Evolutionary conservation across 2,329 filamentous ascomycete species (phyloP).

Genomic region (Aureobasidium sp.): DNA sequence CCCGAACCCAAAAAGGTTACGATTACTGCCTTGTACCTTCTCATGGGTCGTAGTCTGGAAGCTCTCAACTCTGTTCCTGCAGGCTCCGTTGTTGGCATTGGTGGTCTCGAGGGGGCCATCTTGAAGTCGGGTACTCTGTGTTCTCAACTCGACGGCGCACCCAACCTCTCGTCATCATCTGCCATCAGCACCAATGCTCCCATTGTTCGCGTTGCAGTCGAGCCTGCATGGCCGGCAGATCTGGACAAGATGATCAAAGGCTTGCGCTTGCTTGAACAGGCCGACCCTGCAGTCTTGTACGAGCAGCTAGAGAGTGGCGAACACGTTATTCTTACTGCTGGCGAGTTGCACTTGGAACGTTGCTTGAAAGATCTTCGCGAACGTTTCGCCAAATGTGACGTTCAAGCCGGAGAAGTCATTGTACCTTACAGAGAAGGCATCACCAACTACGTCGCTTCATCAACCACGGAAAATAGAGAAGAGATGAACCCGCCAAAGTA

Average conservation of each 20-base stretch:
- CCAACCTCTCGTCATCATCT: slow-evolving; percentile 82
- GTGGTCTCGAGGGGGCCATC: slow-evolving; percentile 84
- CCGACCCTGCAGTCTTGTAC: slow-evolving; percentile 92
- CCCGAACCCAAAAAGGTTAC: slow-evolving; percentile 75
- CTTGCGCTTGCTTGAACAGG: slow-evolving; percentile 78
- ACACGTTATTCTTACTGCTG: slow-evolving; percentile 88
- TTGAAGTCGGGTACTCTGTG: slow-evolving; percentile 92
- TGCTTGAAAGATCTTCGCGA: slow-evolving; percentile 91
- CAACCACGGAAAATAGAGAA: slow-evolving; percentile 41
- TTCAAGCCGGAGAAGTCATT: slow-evolving; percentile 88
- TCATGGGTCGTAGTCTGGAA: slow-evolving; percentile 90
- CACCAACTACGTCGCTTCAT: slow-evolving; percentile 40
- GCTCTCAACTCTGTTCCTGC: slow-evolving; percentile 76
- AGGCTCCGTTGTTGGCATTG: slow-evolving; percentile 91
- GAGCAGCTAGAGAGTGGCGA: slow-evolving; percentile 89
- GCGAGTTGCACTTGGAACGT: slow-evolving; percentile 86
- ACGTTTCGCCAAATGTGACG: slow-evolving; percentile 86
- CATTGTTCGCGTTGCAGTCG: slow-evolving; percentile 92
- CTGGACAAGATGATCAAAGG: slow-evolving; percentile 92
- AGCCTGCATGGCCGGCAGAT: slow-evolving; percentile 82
- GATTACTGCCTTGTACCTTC: slow-evolving; percentile 80
- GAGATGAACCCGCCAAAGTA: slow-evolving; percentile 90
- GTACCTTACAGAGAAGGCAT: slow-evolving; percentile 95
- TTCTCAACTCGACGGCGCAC: slow-evolving; percentile 73
- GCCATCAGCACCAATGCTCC: slow-evolving; percentile 64